Evolutionary conservation across 2,329 filamentous ascomycete species (phyloP).

Genomic region (Colletotrichum acutatum): DNA sequence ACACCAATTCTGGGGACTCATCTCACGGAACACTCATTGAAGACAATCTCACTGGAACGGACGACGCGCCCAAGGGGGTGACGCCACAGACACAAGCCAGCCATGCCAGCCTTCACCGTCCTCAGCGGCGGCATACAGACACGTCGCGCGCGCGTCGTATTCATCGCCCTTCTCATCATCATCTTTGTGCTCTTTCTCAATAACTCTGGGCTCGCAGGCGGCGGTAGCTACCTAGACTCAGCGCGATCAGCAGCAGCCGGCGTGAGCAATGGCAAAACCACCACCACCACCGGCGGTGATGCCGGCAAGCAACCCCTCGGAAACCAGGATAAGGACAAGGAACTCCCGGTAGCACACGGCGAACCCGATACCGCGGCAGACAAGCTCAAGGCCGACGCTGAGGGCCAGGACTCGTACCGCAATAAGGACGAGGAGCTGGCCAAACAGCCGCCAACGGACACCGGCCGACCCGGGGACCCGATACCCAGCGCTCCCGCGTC

Average conservation of each 20-base stretch:
- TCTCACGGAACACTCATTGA: neutral
- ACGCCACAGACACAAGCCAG: neutral
- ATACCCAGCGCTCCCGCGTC: neutral
- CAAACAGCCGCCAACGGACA: neutral
- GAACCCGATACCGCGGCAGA: slow-evolving; percentile 20
- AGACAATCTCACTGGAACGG: neutral
- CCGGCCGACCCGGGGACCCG: neutral
- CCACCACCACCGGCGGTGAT: neutral
- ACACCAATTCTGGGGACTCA: neutral
- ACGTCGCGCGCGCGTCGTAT: slow-evolving; percentile 18
- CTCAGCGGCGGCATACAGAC: slow-evolving; percentile 13
- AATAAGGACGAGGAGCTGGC: slow-evolving; percentile 26
- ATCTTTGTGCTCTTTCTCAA: slow-evolving; percentile 18
- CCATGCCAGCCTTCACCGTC: slow-evolving; percentile 26
- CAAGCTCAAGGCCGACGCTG: slow-evolving; percentile 23
- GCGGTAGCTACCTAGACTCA: neutral
- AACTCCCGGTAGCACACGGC: slow-evolving; percentile 5
- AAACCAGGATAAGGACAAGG: slow-evolving; percentile 15
- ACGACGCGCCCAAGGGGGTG: neutral
- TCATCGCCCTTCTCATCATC: slow-evolving; percentile 13
- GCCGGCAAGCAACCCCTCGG: neutral
- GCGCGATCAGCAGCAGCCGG: neutral
- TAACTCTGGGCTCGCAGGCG: slow-evolving; percentile 8
- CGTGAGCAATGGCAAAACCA: neutral
- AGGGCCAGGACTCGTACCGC: slow-evolving; percentile 30